Base-by-base conservation (phyloP, 257 asterid genomes). In the Solanum tacnaense region DNA sequence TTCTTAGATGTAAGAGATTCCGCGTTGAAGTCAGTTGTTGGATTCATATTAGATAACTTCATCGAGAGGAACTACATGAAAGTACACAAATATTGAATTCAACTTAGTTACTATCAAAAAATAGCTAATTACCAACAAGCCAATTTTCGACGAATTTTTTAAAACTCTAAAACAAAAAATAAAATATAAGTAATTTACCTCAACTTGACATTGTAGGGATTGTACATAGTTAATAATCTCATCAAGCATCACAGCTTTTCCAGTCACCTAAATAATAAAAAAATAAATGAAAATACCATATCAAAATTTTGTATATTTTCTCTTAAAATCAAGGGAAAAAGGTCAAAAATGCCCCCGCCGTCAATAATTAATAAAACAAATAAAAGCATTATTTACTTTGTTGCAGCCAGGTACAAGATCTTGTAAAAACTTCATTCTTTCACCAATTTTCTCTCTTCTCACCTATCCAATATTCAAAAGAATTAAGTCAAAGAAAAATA, bases 351-450 rank as follows among this genome's bases (percentile, higher is more conserved):
- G 4, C 0, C n/a, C 9, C 0, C 2, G 9, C 0, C 62, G 0
- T 56, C n/a, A 56, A 56, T 18, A 18, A 18, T 18, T 0, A 56
- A 58, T 7, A n/a, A 41, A 44, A 1, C 67, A 27, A 41, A 25
- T 44, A 44, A 79, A 72, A 8, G 8, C 5, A 9, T 16, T 27
- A 79, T 34, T 10, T 89, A 96, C 98, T 98, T 95, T 96, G 75
- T 93, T 95, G 97, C 98, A 96, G 27, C 99, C 99, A 0, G 98
- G 99, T 6, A 96, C 99, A 84, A 96, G 99, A 94, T 95, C 98
- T 91, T 96, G 98, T 8, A 96, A 79, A 62, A 91, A 85, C 92
- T 96, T 95, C 99, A 96, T 96, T 85, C 98, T 95, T 86, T 96
- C 98, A 89, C 98, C 92, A 87, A 96, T 96, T 90, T 95, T 96